phyloP scores from a whole-genome alignment of 208 protist genomes.

The Trypanosoma mega region DNA sequence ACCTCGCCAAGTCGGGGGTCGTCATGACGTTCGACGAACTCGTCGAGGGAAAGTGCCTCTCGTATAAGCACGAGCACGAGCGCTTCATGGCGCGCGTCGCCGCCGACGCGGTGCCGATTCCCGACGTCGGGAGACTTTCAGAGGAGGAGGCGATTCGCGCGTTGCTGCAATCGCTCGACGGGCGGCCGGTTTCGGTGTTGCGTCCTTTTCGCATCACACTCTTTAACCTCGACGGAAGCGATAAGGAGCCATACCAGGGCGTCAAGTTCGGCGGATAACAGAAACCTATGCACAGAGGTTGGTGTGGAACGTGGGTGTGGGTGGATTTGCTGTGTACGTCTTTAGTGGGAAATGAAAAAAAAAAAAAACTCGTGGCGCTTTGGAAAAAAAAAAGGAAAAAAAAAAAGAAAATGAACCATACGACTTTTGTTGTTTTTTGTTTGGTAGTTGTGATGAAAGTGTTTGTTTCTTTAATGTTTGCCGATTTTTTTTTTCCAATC shows the following conservation, averaged over 20 bases:
- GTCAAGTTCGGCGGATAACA: conserved; percentile 85
- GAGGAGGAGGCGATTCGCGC: conserved; percentile 78
- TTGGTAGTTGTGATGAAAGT: background rate
- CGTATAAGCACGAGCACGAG: conserved; percentile 45
- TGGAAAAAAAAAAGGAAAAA: no score
- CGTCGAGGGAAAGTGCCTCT: conserved; percentile 39
- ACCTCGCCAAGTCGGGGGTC: conserved; percentile 72
- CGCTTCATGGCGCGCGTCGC: conserved; percentile 36
- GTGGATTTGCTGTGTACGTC: background rate
- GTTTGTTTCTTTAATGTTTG: conserved; percentile 7
- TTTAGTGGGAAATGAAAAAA: no score
- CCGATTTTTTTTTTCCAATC: conserved; percentile 20
- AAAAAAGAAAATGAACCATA: no score
- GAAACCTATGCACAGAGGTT: background rate
- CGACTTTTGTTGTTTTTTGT: conserved; percentile 18
- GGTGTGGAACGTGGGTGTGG: background rate
- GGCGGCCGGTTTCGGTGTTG: conserved; percentile 53
- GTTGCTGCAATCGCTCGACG: conserved; percentile 57
- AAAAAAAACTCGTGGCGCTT: no score
- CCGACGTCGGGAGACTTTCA: conserved; percentile 60
- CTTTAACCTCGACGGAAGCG: conserved; percentile 84
- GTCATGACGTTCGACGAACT: conserved; percentile 91
- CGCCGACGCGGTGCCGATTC: conserved; percentile 39
- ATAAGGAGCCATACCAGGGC: conserved; percentile 75
- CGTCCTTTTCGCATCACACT: conserved; percentile 80